Evolutionary conservation across 805 yeast genomes (phyloP), one percentile per base, ranked within the genome.

Genomic region (Lipomyces orientalis): DNA sequence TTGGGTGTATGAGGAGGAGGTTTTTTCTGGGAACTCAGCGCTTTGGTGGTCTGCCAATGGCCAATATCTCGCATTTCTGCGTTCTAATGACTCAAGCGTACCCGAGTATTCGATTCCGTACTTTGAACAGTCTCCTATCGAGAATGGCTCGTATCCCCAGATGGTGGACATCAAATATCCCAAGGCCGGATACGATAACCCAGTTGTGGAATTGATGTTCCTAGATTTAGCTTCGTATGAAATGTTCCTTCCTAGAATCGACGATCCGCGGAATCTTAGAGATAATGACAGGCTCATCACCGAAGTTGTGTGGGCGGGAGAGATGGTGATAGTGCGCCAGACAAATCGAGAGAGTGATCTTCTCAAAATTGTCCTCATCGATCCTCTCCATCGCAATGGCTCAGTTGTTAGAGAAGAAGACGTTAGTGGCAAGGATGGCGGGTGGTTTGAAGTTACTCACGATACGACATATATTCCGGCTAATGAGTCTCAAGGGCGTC

Each of bases 1-100:
- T 75, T 92, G 97, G 97, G 96, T 91, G 7, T 92, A 92, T 73
- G 97, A 93, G 75, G 97, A 92, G 73, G 97, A 92, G 77, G 95
- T 92, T 0, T 83, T 90, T 62, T 87, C 86, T 46, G 84, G 86
- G 31, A 92, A 88, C 73, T 79, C 83, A 29, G 91, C 93, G 0
- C 72, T 91, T 59, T 92, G 97, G 97, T 93, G 97, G 97, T 89
- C 97, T 4, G 91, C 91, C 8, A 78, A 81, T 54, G 93, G 94
- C 12, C 79, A 84, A n/a, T 83, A 81, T 73, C 75, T 93, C 56
- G 84, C 92, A 0, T 89, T 85, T 69, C 77, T 90, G 72, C 83
- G 87, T 65, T 85, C 90, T 49, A 88, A 92, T 76, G 97, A 93
- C 73, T 84, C 94, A 1, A 75, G 78, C 4, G 97, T 92, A 0